Evolutionary conservation across 2,329 filamentous ascomycete species (phyloP).

Genomic region (Sporothrix variecibatus): DNA sequence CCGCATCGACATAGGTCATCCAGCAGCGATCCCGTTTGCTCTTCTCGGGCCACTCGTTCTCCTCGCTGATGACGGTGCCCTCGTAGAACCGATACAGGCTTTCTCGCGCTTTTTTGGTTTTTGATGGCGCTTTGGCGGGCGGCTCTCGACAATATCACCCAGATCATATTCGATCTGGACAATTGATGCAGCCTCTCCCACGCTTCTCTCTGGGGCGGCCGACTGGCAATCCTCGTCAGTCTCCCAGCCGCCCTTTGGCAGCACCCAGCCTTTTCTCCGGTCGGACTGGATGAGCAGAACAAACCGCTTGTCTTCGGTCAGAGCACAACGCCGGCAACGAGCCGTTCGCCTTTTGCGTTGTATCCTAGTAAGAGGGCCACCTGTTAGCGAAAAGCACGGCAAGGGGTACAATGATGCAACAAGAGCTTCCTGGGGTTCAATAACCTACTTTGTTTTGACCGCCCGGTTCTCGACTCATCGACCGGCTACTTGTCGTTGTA

Average conservation of each 20-base stretch:
- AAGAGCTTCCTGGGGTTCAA: conserved; percentile 46
- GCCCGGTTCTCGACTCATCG: conserved; percentile 74
- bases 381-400: not conserved
- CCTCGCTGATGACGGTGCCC: conserved; percentile 82
- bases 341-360: conserved; percentile 84
- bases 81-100: conserved; percentile 81
- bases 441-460: conserved; percentile 71
- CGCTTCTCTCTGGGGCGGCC: conserved; percentile 82
- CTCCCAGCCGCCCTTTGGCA: conserved; percentile 98
- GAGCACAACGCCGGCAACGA: conserved; percentile 94
- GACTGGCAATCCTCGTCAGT: conserved; percentile 85
- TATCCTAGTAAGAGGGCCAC: conserved; percentile 66
- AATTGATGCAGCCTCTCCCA: conserved; percentile 94
- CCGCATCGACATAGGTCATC: conserved; percentile 85
- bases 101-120: conserved; percentile 63
- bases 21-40: conserved; percentile 88
- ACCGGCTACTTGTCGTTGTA: conserved; percentile 44
- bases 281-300: conserved; percentile 94
- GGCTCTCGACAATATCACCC: conserved; percentile 80
- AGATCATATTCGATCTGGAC: conserved; percentile 83
- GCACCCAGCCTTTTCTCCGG: conserved; percentile 87
- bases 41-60: conserved; percentile 88
- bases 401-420: not conserved
- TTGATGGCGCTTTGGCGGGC: conserved; percentile 61
- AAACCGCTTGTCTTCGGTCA: conserved; percentile 81